Evolutionary conservation across 805 yeast species (phyloP), one percentile per base, ranked within the genome.

Genomic region (Barnettozyma sucrosica): DNA sequence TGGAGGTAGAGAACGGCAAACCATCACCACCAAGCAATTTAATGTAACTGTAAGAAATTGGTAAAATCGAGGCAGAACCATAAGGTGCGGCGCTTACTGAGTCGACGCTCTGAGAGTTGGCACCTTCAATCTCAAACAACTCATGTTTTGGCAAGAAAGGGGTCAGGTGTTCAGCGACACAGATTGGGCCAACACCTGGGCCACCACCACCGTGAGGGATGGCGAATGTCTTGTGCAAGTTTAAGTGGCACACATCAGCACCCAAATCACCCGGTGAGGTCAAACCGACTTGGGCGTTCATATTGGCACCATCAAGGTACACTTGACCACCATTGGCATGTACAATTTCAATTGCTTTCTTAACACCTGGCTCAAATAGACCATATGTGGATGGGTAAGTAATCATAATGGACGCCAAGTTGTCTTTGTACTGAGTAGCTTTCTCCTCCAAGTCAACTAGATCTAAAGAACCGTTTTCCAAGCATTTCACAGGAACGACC

Each of bases 191-290:
- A 60, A 89, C 95, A 63, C 98, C 99, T 37, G 99, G 99, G 38
- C 99, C 99, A 65, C 99, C 99, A 64, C 99, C 99, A 62, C 99
- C 99, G 62, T 93, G 99, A 47, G 97, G 95, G 62, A 93, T 89
- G 41, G 97, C 89, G 74, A 93, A 93, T 1, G 99, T 93, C 71
- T 93, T 93, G 74, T 93, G 99, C 64, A 93, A 75, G 66, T 93
- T 93, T 71, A 93, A 77, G 62, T 93, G 99, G 67, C 99, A 93
- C 37, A 93, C 98, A 69, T 93, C 99, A 11, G 98, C 98, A 45
- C 97, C 98, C 57, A 93, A 72, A 63, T 89, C 97, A 49, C 98
- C 99, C 9, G 99, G 98, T 7, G 96, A 86, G 0, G 98, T 92
- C 51, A 93, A 75, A 13, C 99, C 99, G 43, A 93, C 96, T 70